These are phyloP conservation scores for Blastobotrys terrestris DNA, from an alignment of 805 yeast genomes.

Conservation along the genomic window DNA sequence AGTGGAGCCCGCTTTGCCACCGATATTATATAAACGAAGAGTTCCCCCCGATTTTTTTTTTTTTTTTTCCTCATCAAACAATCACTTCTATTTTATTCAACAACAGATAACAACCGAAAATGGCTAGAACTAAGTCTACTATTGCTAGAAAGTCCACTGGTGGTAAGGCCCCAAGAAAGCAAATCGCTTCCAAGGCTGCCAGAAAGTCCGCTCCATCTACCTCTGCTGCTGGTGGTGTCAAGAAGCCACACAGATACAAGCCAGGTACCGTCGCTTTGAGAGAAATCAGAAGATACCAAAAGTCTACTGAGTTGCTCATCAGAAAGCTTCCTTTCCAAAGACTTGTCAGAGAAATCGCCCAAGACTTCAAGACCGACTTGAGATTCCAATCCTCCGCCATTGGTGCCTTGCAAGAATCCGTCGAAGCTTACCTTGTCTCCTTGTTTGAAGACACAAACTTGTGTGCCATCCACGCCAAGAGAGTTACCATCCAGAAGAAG, in stretches of 20 bases:
- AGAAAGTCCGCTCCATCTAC: conserved; percentile 78
- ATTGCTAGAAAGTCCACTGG: conserved; percentile 81
- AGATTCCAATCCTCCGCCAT: conserved; percentile 87
- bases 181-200: conserved; percentile 85
- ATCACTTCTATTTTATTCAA: not conserved
- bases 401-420: conserved; percentile 87
- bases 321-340: conserved; percentile 90
- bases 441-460: conserved; percentile 85
- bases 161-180: conserved; percentile 92
- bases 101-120: conserved; percentile 27
- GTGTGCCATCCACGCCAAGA: conserved; percentile 91
- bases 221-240: conserved; percentile 77
- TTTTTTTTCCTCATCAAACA: conserved; percentile 6
- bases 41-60: too few relatives aligned
- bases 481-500: conserved; percentile 89
- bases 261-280: conserved; percentile 93
- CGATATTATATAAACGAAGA: too few relatives aligned
- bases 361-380: conserved; percentile 79
- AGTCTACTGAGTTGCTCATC: conserved; percentile 78
- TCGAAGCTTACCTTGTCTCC: conserved; percentile 82
- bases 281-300: conserved; percentile 89
- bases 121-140: conserved; percentile 84
- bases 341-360: conserved; percentile 83
- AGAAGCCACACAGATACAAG: conserved; percentile 91
- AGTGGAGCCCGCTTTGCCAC: too few relatives aligned